phyloP scores from a whole-genome alignment of 2,329 filamentous ascomycete species.

The Claviceps africana region DNA sequence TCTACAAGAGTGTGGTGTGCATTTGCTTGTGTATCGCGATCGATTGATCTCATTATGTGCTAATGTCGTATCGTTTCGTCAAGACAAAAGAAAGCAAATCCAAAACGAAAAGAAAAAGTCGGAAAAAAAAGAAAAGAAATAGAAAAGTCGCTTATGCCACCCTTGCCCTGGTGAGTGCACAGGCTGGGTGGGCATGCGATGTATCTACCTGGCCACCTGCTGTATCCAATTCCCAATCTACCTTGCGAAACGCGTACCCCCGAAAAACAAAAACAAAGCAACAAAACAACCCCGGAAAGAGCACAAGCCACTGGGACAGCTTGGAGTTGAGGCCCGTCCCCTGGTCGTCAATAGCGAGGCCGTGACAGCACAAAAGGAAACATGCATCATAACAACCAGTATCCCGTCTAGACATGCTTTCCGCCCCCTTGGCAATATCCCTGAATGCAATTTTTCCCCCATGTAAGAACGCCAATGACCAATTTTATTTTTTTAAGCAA shows the following conservation, averaged over 20 bases:
- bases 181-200: not conserved
- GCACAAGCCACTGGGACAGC: not conserved
- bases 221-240: not conserved
- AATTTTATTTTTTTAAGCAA: too few species aligned
- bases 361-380: slow-evolving; percentile 4
- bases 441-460: not conserved
- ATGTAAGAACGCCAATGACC: slow-evolving; percentile 2
- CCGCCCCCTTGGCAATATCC: not conserved
- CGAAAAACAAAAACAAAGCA: not conserved
- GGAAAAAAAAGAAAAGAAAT: too few species aligned
- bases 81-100: too few species aligned
- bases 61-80: too few species aligned
- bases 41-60: too few species aligned
- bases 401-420: not conserved
- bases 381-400: not conserved
- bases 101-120: too few species aligned
- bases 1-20: too few species aligned
- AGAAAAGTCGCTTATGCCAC: not conserved
- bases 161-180: not conserved
- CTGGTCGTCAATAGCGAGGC: slow-evolving; percentile 8
- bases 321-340: slow-evolving; percentile 10
- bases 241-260: not conserved
- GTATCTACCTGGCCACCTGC: not conserved
- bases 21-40: too few species aligned
- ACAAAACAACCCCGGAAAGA: not conserved